phyloP scores from a whole-genome alignment of 2,329 filamentous ascomycete species.

The Nemania abortiva region DNA sequence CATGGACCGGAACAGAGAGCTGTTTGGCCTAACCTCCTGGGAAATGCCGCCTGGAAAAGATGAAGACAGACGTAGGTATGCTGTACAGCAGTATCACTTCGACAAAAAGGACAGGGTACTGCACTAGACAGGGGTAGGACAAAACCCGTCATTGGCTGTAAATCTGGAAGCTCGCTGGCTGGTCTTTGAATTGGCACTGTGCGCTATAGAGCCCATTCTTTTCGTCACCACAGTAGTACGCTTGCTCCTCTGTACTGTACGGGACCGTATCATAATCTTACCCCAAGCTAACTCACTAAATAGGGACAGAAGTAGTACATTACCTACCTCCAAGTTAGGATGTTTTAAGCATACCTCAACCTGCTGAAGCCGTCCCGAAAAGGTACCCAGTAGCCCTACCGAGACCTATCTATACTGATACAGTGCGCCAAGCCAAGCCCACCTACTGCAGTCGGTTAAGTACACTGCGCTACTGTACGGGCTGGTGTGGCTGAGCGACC shows the following conservation, averaged over 20 bases:
- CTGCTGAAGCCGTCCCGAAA: neutral
- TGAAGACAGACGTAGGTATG: neutral
- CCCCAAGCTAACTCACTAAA: no score
- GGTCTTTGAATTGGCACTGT: conserved; percentile 9
- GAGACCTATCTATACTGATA: neutral
- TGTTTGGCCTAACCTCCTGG: neutral
- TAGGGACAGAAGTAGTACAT: neutral
- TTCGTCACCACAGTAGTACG: neutral
- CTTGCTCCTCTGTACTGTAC: neutral
- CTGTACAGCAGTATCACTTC: neutral
- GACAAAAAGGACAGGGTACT: neutral
- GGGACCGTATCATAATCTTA: neutral
- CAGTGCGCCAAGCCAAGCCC: conserved; percentile 1
- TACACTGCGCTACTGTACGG: neutral
- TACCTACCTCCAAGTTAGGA: no score
- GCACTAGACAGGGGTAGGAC: conserved; percentile 6
- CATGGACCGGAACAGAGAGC: neutral
- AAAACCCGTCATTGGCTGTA: conserved; percentile 19
- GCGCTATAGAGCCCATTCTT: neutral
- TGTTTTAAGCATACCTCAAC: neutral
- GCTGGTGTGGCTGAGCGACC: conserved; percentile 21
- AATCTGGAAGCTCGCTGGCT: neutral
- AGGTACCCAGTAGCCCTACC: conserved; percentile 4
- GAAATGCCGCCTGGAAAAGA: neutral
- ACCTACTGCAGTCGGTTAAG: conserved; percentile 19